Conservation (phyloP, 176 grass and related monocot genomes). For the Cocos nucifera region DNA sequence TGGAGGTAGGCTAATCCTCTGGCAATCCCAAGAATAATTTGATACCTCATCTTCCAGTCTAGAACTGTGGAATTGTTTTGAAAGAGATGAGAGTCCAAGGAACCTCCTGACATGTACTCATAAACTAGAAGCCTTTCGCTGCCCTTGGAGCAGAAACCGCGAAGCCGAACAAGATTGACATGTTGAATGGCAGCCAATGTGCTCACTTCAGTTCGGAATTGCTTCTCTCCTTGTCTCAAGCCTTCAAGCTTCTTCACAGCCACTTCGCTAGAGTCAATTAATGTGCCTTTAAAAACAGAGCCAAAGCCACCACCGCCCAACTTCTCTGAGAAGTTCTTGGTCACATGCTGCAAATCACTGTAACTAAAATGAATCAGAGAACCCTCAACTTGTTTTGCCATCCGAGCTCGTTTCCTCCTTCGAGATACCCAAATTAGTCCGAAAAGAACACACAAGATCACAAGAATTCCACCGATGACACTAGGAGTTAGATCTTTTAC, state of each 20-base stretch:
- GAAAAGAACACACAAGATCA: not conserved
- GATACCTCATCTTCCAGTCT: too few species aligned
- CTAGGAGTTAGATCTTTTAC: too few species aligned
- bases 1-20: too few species aligned
- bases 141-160: too few species aligned
- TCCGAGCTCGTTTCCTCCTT: not conserved
- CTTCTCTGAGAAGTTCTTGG: conserved; percentile 37
- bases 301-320: too few species aligned
- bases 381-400: not conserved
- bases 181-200: conserved; percentile 27
- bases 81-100: too few species aligned
- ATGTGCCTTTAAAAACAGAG: conserved; percentile 27
- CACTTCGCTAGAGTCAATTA: conserved; percentile 14
- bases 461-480: not conserved
- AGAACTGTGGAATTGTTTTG: too few species aligned
- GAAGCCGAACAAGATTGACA: conserved; percentile 17
- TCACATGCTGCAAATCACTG: conserved; percentile 13
- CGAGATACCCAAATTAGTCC: not conserved
- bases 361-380: conserved; percentile 15
- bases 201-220: conserved; percentile 33
- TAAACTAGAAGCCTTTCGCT: too few species aligned
- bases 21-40: too few species aligned
- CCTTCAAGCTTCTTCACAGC: conserved; percentile 41
- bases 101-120: too few species aligned
- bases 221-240: conserved; percentile 27